Percentiles rank a stretch among this genome's conserved stretches.
Evolutionary conservation across 495 filamentous ascomycete genomes (phyloP).

Genomic region (Amniculicola lignicola): DNA sequence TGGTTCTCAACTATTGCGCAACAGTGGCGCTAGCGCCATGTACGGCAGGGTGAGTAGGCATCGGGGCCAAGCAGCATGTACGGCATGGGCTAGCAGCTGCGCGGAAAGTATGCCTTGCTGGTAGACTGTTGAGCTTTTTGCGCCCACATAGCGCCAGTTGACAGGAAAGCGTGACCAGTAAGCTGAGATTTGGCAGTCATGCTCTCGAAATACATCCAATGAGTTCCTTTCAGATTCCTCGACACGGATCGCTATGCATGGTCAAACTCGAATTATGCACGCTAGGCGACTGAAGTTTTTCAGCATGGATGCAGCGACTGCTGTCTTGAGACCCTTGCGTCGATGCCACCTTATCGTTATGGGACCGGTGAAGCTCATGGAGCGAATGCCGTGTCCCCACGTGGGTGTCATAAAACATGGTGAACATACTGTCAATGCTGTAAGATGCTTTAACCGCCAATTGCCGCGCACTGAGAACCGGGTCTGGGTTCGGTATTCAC

Average conservation of each 20-base stretch:
- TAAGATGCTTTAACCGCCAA: too few relatives aligned
- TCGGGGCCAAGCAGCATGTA: background rate
- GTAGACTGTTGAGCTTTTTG: background rate
- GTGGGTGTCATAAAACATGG: too few relatives aligned
- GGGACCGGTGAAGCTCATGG: background rate
- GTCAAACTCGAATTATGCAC: background rate
- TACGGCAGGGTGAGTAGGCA: background rate
- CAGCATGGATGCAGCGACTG: background rate
- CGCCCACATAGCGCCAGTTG: background rate
- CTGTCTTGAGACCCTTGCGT: background rate
- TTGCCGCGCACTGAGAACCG: too few relatives aligned
- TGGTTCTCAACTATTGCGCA: slow-evolving; percentile 1
- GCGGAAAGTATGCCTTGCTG: background rate
- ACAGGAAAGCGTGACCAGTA: background rate
- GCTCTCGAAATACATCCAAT: background rate
- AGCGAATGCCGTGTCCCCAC: too few relatives aligned
- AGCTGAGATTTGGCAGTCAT: slow-evolving; percentile 9
- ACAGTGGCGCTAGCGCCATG: slow-evolving; percentile 6
- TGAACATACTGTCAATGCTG: too few relatives aligned
- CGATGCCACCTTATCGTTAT: slow-evolving; percentile 3
- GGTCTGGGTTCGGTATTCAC: too few relatives aligned
- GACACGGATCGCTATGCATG: background rate
- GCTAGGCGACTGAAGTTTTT: too few relatives aligned
- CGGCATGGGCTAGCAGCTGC: background rate
- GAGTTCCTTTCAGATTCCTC: background rate